Evolutionary conservation across 2,329 filamentous ascomycete species (phyloP).

Genomic region (Dactylellina leptospora): DNA sequence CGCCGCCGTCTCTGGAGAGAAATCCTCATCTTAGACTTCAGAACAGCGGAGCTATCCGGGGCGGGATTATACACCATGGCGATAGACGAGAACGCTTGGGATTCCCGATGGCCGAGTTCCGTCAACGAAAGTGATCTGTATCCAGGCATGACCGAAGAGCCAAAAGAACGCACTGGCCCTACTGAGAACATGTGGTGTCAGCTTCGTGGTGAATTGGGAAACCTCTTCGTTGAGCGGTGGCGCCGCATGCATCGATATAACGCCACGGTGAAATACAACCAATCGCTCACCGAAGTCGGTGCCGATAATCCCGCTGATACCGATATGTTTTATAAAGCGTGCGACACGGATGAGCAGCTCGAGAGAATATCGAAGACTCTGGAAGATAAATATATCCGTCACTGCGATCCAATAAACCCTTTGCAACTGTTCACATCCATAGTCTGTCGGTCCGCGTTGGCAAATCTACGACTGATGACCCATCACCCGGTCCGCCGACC

Average conservation of each 20-base stretch:
- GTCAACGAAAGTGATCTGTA: slow-evolving; percentile 45
- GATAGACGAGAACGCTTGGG: slow-evolving; percentile 50
- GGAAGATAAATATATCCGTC: slow-evolving; percentile 62
- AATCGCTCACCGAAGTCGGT: slow-evolving; percentile 3
- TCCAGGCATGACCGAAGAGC: slow-evolving; percentile 41
- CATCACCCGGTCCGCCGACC: slow-evolving; percentile 56
- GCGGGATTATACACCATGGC: slow-evolving; percentile 62
- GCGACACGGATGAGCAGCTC: slow-evolving; percentile 59
- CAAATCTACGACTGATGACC: slow-evolving; percentile 58
- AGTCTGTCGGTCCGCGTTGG: slow-evolving; percentile 57
- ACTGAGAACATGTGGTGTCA: slow-evolving; percentile 61
- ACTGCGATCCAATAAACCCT: slow-evolving; percentile 62
- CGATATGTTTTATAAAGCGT: slow-evolving; percentile 54
- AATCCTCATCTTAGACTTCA: slow-evolving; percentile 69
- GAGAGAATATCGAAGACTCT: slow-evolving; percentile 61
- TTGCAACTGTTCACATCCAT: slow-evolving; percentile 59
- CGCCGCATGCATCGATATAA: slow-evolving; percentile 24
- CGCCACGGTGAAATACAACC: not conserved
- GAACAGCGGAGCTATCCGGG: slow-evolving; percentile 67
- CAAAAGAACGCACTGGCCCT: slow-evolving; percentile 30
- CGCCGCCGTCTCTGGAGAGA: slow-evolving; percentile 71
- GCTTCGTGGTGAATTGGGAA: slow-evolving; percentile 62
- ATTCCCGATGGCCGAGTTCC: slow-evolving; percentile 28
- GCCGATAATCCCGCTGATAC: slow-evolving; percentile 16
- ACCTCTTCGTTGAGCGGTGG: slow-evolving; percentile 59